Percentiles rank a stretch among this genome's conserved stretches.
These are phyloP conservation scores for Podospora pseudoanserina DNA, from an alignment of 495 filamentous ascomycete genomes.

Conservation along the genomic window DNA sequence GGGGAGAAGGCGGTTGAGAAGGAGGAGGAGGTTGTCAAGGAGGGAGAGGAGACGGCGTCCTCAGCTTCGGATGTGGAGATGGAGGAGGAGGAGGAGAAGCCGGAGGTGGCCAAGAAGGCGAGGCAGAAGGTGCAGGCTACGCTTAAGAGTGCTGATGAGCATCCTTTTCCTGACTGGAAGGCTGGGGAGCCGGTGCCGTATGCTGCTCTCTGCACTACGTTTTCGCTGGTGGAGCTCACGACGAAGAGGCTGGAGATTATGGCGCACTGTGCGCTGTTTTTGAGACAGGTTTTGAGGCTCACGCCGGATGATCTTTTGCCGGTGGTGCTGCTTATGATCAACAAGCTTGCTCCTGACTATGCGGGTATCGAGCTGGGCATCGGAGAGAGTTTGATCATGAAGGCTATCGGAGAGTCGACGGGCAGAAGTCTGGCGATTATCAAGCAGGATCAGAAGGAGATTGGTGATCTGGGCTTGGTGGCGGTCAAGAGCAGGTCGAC, in stretches of 20 bases:
- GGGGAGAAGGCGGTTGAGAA: slow-evolving; percentile 11
- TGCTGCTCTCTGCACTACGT: slow-evolving; percentile 89
- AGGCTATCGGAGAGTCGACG: slow-evolving; percentile 91
- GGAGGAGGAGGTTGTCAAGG: slow-evolving; percentile 23
- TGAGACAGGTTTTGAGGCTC: slow-evolving; percentile 86
- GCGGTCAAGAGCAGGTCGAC: slow-evolving; percentile 91
- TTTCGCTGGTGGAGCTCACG: slow-evolving; percentile 89
- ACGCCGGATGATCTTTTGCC: slow-evolving; percentile 85
- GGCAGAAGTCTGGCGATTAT: slow-evolving; percentile 82
- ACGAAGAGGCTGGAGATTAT: slow-evolving; percentile 83
- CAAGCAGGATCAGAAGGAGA: slow-evolving; percentile 90
- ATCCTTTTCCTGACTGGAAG: slow-evolving; percentile 94
- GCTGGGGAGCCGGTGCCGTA: slow-evolving; percentile 86
- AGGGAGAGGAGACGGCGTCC: slow-evolving; percentile 44
- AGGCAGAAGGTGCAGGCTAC: slow-evolving; percentile 81
- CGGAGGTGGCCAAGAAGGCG: slow-evolving; percentile 68
- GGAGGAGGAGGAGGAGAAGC: slow-evolving; percentile 62
- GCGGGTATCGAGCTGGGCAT: slow-evolving; percentile 94
- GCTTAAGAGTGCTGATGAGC: slow-evolving; percentile 59
- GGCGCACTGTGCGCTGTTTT: slow-evolving; percentile 83
- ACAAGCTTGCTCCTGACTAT: slow-evolving; percentile 95
- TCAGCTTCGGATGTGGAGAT: slow-evolving; percentile 51
- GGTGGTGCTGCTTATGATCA: slow-evolving; percentile 92
- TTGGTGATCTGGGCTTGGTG: slow-evolving; percentile 91
- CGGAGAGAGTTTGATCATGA: slow-evolving; percentile 97